Conservation (phyloP, 2,329 filamentous ascomycete genomes). For the Aspergillus japonicus region DNA sequence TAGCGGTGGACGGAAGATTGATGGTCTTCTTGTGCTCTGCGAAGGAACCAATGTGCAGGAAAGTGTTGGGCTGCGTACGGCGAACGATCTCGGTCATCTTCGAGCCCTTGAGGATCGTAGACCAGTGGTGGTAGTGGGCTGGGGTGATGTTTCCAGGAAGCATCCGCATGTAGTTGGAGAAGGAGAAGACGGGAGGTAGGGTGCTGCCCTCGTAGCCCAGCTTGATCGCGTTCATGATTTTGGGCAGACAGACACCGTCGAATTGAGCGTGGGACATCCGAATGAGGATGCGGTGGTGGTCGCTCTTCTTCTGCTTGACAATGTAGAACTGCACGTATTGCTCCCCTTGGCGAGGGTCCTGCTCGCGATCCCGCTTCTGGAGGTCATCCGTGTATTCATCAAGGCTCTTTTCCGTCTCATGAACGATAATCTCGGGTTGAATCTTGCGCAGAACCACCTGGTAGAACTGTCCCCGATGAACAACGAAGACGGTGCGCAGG, state of each 20-base stretch:
- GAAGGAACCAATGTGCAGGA: slow-evolving; percentile 37
- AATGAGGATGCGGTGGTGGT: slow-evolving; percentile 53
- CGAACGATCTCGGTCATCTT: slow-evolving; percentile 47
- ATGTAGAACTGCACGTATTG: slow-evolving; percentile 62
- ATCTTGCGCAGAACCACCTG: slow-evolving; percentile 60
- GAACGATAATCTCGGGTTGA: slow-evolving; percentile 51
- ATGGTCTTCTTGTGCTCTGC: slow-evolving; percentile 38
- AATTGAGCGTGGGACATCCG: slow-evolving; percentile 69
- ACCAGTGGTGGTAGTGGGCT: slow-evolving; percentile 61
- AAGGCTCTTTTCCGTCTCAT: slow-evolving; percentile 53
- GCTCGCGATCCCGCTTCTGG: slow-evolving; percentile 56
- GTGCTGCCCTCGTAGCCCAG: slow-evolving; percentile 50
- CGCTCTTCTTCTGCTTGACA: slow-evolving; percentile 43
- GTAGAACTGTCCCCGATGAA: slow-evolving; percentile 51
- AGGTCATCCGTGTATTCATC: slow-evolving; percentile 55
- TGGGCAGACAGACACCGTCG: slow-evolving; percentile 65
- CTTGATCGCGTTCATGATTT: slow-evolving; percentile 61
- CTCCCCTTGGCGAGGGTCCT: slow-evolving; percentile 57
- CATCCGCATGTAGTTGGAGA: slow-evolving; percentile 48
- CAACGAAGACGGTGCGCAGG: slow-evolving; percentile 64
- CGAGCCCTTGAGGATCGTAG: slow-evolving; percentile 56
- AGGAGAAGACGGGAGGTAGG: slow-evolving; percentile 43
- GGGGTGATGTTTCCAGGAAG: slow-evolving; percentile 41
- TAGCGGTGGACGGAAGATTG: slow-evolving; percentile 47
- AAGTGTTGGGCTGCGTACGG: slow-evolving; percentile 34